phyloP scores from a whole-genome alignment of 257 asterid species.

The Paraleonurus japonicus region DNA sequence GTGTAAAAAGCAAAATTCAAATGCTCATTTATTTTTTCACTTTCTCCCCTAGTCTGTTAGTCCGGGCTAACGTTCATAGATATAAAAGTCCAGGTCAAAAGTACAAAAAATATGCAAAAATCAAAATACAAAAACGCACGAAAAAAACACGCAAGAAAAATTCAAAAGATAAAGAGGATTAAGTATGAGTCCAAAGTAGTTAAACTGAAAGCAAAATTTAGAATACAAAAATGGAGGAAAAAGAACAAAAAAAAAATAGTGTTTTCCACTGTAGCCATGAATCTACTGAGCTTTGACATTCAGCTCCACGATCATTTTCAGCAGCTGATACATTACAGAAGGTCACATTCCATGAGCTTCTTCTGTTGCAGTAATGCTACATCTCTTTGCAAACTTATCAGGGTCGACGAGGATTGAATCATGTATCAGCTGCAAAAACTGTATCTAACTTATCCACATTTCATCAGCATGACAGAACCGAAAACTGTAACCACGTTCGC shows the following conservation, averaged over 20 bases:
- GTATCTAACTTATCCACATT: neutral
- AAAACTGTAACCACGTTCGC: neutral
- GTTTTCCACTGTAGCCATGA: slow-evolving; percentile 5
- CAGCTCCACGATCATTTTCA: neutral
- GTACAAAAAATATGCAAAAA: neutral
- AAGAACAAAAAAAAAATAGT: neutral
- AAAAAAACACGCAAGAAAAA: neutral
- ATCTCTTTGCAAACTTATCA: neutral
- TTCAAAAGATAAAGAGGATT: neutral
- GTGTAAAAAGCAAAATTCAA: too few relatives aligned
- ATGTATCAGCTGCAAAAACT: neutral
- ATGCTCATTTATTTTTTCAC: too few relatives aligned
- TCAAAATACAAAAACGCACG: too few relatives aligned
- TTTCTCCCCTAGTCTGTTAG: neutral
- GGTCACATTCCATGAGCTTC: neutral
- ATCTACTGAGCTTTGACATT: neutral
- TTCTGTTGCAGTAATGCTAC: slow-evolving; percentile 18
- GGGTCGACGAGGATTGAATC: neutral
- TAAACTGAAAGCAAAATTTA: neutral
- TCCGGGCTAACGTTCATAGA: neutral
- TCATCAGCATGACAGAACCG: neutral
- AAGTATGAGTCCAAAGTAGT: neutral
- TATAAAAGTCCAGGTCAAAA: neutral
- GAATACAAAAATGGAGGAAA: neutral
- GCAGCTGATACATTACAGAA: neutral